Evolutionary conservation across 139 green algal species (phyloP).

Genomic region (Dunaliella primolecta): DNA sequence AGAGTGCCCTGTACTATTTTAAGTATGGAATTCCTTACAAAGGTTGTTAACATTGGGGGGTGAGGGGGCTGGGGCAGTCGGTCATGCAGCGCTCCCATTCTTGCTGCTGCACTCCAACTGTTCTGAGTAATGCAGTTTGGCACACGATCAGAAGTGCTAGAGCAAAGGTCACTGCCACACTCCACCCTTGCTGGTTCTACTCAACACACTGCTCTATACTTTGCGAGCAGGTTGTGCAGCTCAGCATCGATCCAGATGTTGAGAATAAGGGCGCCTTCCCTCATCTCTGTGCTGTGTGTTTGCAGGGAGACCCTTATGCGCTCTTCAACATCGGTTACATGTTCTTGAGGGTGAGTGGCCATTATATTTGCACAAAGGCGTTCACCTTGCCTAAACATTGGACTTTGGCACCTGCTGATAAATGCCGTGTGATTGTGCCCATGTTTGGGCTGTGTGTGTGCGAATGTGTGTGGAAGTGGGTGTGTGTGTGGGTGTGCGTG

Average conservation of each 20-base stretch:
- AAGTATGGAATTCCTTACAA: background rate
- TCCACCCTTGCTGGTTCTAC: background rate
- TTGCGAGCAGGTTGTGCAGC: too few species aligned
- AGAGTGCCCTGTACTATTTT: background rate
- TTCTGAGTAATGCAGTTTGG: background rate
- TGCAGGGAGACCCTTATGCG: slow-evolving; percentile 48
- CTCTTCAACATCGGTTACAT: slow-evolving; percentile 70
- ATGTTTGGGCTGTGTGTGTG: background rate
- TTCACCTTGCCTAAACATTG: too few species aligned
- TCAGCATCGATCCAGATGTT: too few species aligned
- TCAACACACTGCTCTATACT: background rate
- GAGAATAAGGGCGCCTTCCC: too few species aligned
- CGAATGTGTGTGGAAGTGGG: background rate
- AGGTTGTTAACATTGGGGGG: background rate
- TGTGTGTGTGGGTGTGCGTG: background rate
- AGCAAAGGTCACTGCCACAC: background rate
- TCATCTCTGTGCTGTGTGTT: background rate
- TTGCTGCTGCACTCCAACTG: background rate
- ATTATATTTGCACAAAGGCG: background rate
- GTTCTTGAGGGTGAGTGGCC: slow-evolving; percentile 40
- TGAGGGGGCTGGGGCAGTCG: background rate
- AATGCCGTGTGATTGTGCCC: background rate
- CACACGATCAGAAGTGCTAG: background rate
- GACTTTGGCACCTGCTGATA: too few species aligned
- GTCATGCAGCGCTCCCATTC: background rate